Base-by-base conservation (phyloP, 164 flowering plant genomes). In the Warburgia ugandensis region DNA sequence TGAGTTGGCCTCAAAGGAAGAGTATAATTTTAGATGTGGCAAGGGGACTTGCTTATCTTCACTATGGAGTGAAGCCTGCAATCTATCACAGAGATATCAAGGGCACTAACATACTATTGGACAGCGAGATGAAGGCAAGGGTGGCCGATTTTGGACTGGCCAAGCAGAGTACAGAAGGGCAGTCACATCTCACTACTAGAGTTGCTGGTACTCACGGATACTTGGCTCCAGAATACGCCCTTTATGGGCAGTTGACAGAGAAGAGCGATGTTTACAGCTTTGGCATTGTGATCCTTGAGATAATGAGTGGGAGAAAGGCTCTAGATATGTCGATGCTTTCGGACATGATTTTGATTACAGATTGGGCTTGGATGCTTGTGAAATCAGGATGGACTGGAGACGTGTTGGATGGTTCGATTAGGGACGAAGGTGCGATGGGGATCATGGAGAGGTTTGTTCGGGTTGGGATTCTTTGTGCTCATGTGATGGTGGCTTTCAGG, bases 381-480 rank as follows among this genome's bases (percentile, higher is more conserved):
- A 84, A 81, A 49, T 46, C 68, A 12, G 86, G 89, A 14, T 65
- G 60, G 31, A 31, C 62, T 12, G 84, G 65, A 30, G 60, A 73
- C 40, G 87, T 71, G 19, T 51, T 87, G 23, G 92, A 81, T 50
- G 49, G 71, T 31, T 60, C 72, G 17, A 41, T 82, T 59, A 63
- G 44, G 58, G 64, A 61, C 5, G 74, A 33, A 5, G 84, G 70
- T 54, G 77, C 83, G 0, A 81, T 31, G 57, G 68, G 56, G 31
- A 65, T 80, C 36, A 81, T 80, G 90, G 85, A 74, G 58, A 79
- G 91, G 48, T 85, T 77, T 55, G 64, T 88, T 23, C 53, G 65
- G 44, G 91, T 85, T 42, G 97, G 94, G 29, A 78, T 84, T 30
- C 58, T 85, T 51, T 88, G 97, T 68, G 78, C 94, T 50, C 91